Conservation (phyloP, 495 filamentous ascomycete species). For the Aspergillus cavernicola region DNA sequence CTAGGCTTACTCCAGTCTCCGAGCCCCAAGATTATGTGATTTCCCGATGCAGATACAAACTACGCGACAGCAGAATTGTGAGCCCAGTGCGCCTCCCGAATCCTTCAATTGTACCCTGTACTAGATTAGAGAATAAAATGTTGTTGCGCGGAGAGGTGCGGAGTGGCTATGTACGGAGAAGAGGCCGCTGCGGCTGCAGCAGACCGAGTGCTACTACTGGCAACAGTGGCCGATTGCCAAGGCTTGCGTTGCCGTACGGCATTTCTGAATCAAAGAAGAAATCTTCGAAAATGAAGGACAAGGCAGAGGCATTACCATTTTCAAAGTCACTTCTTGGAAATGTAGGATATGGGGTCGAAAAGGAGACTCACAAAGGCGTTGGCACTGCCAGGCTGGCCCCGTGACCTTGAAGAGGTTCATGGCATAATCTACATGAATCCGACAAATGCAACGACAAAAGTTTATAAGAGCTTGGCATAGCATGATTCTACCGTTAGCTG, state of each 20-base stretch:
- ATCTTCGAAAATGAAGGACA: not conserved
- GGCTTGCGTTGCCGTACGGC: not conserved
- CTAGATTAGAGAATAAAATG: not conserved
- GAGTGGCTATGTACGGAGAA: not conserved
- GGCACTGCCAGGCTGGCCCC: not conserved
- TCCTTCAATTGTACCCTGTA: not conserved
- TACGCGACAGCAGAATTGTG: not conserved
- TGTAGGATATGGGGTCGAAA: not conserved
- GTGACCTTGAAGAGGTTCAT: not conserved
- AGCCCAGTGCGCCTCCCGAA: not conserved
- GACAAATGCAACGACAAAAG: not conserved
- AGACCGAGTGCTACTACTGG: not conserved
- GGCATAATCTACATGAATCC: not conserved
- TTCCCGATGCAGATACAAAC: not conserved
- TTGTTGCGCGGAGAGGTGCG: not conserved
- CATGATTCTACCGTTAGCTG: not conserved
- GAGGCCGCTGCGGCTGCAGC: not conserved
- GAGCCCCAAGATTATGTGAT: not conserved
- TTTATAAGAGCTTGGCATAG: not conserved
- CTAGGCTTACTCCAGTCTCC: conserved; percentile 3
- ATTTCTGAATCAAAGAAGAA: not conserved
- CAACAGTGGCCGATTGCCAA: not conserved
- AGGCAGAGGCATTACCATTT: not conserved
- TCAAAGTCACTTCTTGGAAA: not conserved
- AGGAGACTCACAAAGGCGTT: not conserved